Conservation (phyloP, 805 yeast species). For the Saccharomyces kudriavzevii region DNA sequence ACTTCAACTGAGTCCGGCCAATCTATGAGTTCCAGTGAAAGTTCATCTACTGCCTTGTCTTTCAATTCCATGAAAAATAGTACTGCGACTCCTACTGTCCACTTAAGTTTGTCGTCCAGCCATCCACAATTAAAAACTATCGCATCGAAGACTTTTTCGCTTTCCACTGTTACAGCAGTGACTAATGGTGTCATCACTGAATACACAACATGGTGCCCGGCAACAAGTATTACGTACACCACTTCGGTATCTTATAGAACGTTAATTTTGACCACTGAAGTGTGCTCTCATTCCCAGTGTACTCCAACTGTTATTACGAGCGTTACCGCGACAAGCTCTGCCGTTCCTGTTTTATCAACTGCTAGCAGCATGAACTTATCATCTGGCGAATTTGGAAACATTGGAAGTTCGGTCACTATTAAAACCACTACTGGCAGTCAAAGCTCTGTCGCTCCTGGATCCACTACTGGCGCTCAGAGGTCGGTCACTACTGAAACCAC, state of each 20-base stretch:
- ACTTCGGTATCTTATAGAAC: neutral
- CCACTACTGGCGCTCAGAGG: neutral
- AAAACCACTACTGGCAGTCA: neutral
- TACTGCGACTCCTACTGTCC: neutral
- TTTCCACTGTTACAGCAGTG: slow-evolving; percentile 7
- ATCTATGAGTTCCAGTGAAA: neutral
- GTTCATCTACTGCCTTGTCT: neutral
- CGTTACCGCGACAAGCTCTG: neutral
- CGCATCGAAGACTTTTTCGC: neutral
- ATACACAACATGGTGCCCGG: slow-evolving; percentile 38
- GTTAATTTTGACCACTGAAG: neutral
- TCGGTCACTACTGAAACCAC: too few species aligned
- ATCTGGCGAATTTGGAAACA: neutral
- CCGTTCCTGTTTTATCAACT: neutral
- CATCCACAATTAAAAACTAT: neutral
- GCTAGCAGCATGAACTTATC: neutral
- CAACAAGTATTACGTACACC: slow-evolving; percentile 6
- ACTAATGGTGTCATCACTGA: slow-evolving; percentile 28
- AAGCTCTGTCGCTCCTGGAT: neutral
- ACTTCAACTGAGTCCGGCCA: neutral
- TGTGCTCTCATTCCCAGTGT: neutral
- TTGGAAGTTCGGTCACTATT: neutral
- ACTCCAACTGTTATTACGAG: neutral
- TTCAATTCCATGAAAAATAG: neutral
- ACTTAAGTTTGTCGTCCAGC: neutral